A percentile compares a stretch with the other conserved stretches of the same genome.
Evolutionary conservation across 345 rosid genomes (phyloP).

Genomic region (Lepidium africanum): DNA sequence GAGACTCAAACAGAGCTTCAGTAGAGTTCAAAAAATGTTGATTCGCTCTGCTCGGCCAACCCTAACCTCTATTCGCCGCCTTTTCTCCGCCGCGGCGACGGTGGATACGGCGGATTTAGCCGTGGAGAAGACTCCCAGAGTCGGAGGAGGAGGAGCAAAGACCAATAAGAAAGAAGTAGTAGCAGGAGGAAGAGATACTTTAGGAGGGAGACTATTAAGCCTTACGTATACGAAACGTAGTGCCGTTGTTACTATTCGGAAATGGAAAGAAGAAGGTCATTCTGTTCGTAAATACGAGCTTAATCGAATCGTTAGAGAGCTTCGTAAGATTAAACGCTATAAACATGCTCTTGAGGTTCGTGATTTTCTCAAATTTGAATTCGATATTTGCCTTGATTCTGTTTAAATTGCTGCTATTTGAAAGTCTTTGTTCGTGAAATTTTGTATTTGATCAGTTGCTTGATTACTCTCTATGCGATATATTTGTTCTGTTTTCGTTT

Average conservation of each 20-base stretch:
- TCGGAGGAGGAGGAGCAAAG: background rate
- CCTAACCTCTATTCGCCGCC: slow-evolving; percentile 32
- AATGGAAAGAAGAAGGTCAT: slow-evolving; percentile 80
- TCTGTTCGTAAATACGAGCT: slow-evolving; percentile 65
- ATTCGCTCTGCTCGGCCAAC: slow-evolving; percentile 32
- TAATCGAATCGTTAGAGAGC: slow-evolving; percentile 75
- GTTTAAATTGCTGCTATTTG: background rate
- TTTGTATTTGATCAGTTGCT: background rate
- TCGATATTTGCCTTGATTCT: background rate
- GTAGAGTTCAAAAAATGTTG: slow-evolving; percentile 28
- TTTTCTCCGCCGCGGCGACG: slow-evolving; percentile 37
- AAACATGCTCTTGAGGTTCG: slow-evolving; percentile 88
- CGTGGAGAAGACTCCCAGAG: background rate
- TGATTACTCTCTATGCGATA: background rate
- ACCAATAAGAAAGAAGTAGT: background rate
- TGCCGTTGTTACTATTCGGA: slow-evolving; percentile 53
- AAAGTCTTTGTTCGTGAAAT: background rate
- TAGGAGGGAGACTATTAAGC: slow-evolving; percentile 65
- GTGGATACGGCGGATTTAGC: background rate
- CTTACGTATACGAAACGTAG: slow-evolving; percentile 72
- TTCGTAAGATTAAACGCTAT: slow-evolving; percentile 77
- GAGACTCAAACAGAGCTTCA: background rate
- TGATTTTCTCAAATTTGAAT: background rate
- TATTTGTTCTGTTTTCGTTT: background rate
- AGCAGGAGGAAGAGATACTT: slow-evolving; percentile 38